Evolutionary conservation across 164 flowering plant species (phyloP).

Genomic region (Chloranthus sessilifolius): DNA sequence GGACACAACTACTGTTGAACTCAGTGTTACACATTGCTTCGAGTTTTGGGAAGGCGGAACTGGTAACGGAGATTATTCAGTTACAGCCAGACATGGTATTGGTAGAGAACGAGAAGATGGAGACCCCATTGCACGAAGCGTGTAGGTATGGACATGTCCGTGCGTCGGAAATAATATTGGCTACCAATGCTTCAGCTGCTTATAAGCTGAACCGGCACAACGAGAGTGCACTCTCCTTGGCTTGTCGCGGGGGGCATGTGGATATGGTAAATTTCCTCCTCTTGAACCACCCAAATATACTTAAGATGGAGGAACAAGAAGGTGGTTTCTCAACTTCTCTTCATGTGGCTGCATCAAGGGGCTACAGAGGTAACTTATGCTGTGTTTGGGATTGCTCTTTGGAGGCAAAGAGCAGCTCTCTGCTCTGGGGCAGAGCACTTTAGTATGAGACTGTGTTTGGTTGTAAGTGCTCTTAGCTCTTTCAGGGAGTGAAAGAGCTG

Average conservation of each 20-base stretch:
- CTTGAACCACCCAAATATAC: background rate
- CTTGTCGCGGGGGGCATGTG: slow-evolving; percentile 10
- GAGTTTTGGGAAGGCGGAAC: slow-evolving; percentile 15
- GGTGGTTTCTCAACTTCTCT: slow-evolving; percentile 11
- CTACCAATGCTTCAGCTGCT: slow-evolving; percentile 9
- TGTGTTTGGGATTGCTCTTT: no score
- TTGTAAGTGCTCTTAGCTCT: no score
- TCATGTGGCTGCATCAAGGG: slow-evolving; percentile 21
- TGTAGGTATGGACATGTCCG: slow-evolving; percentile 17
- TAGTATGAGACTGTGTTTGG: no score
- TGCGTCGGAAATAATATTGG: slow-evolving; percentile 8
- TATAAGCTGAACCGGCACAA: slow-evolving; percentile 8
- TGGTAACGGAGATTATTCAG: slow-evolving; percentile 20
- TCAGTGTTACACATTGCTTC: slow-evolving; percentile 22
- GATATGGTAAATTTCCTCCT: slow-evolving; percentile 11
- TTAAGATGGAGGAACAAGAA: slow-evolving; percentile 12
- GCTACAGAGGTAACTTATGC: slow-evolving; percentile 22
- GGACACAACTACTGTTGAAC: background rate
- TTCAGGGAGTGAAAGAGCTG: no score
- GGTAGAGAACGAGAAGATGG: slow-evolving; percentile 23
- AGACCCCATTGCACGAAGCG: slow-evolving; percentile 33
- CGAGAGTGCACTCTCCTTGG: slow-evolving; percentile 5
- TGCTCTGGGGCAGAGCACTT: no score
- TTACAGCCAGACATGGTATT: slow-evolving; percentile 23
- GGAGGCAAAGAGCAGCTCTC: no score